These are phyloP conservation scores for Aphanomyces invadans DNA, from an alignment of 352 stramenopile genomes.

Conservation along the genomic window DNA sequence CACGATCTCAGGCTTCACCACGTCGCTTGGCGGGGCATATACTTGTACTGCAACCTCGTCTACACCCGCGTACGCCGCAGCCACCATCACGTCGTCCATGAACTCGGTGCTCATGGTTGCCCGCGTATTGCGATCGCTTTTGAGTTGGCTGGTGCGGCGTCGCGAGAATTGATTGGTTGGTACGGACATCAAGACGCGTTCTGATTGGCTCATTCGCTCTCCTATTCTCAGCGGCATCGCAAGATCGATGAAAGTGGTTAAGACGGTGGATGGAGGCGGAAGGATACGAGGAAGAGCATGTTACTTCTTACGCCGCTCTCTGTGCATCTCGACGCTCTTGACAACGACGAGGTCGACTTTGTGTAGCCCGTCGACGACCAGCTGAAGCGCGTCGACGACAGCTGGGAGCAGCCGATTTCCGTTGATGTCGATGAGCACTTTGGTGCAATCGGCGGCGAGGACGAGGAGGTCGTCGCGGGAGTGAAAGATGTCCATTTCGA, in stretches of 20 bases:
- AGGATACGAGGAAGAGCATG: background rate
- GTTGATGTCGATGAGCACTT: slow-evolving; percentile 21
- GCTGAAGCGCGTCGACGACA: slow-evolving; percentile 1
- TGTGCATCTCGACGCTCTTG: slow-evolving; percentile 11
- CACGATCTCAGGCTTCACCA: too few species aligned
- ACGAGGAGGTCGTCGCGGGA: background rate
- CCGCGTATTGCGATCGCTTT: background rate
- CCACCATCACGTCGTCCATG: slow-evolving; percentile 15
- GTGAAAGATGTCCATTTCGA: slow-evolving; percentile 17
- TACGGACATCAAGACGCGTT: background rate
- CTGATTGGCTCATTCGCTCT: background rate
- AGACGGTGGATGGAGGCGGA: background rate
- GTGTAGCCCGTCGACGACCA: background rate
- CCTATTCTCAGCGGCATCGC: background rate
- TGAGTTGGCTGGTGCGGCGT: too few species aligned
- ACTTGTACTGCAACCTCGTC: background rate
- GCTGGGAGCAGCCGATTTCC: slow-evolving; percentile 12
- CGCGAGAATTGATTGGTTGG: background rate
- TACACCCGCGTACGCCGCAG: slow-evolving; percentile 6
- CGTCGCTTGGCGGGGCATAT: background rate
- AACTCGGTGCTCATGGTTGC: background rate
- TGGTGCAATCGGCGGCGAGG: background rate
- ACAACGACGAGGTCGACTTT: slow-evolving; percentile 4
- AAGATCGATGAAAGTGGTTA: background rate
- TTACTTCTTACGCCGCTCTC: background rate